Evolutionary conservation across 345 rosid genomes (phyloP).

Genomic region (Crucihimalaya himalaica): DNA sequence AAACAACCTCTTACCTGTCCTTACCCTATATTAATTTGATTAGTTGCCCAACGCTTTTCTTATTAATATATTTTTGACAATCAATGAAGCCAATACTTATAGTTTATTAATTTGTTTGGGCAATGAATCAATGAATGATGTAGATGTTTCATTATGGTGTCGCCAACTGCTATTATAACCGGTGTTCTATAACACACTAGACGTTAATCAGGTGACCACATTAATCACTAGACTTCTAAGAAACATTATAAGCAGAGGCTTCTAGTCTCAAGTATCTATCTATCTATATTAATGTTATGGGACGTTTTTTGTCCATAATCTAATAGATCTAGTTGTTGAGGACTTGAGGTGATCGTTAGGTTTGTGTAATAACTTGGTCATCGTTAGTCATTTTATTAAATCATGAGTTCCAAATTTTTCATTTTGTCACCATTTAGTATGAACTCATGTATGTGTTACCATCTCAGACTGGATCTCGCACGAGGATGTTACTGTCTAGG

Average conservation of each 20-base stretch:
- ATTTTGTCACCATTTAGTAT: background rate
- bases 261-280: background rate
- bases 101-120: background rate
- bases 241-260: background rate
- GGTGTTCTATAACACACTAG: background rate
- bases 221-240: background rate
- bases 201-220: background rate
- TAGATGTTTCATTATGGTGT: background rate
- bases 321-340: too few species aligned
- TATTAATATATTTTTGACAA: background rate
- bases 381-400: too few species aligned
- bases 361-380: too few species aligned
- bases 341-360: too few species aligned
- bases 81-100: background rate
- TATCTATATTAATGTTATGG: too few species aligned
- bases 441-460: background rate
- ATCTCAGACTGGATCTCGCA: background rate
- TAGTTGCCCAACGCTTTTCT: background rate
- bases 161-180: background rate
- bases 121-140: background rate
- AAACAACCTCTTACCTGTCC: slow-evolving; percentile 36
- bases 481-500: background rate
- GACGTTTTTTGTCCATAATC: too few species aligned
- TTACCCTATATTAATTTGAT: background rate
- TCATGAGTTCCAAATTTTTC: too few species aligned